Base-by-base conservation (phyloP, 2,329 filamentous ascomycete species). In the Alternaria sp. region DNA sequence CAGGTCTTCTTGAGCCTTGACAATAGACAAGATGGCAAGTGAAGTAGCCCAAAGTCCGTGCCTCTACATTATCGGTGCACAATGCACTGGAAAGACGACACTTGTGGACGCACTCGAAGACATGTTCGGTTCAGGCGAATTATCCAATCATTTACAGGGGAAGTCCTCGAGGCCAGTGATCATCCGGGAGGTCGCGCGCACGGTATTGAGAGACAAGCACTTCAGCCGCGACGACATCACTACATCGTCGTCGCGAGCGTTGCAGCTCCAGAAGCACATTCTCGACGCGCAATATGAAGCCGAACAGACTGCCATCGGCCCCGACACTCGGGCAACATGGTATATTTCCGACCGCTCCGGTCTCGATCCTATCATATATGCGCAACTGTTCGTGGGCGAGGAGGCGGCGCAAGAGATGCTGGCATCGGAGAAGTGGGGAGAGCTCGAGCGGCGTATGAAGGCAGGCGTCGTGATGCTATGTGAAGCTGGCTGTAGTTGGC, bases 61-160 rank as follows among this genome's bases (percentile, higher is more conserved):
- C 38, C 76, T 83, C 32, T 84, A 83, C 67, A 78, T 84, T 38
- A 72, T 82, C 30, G 81, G 82, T 3, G 77, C 82, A 3, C 81
- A 82, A 46, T 82, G 76, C 45, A 83, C 81, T 1, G 82, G 82
- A 38, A 84, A 83, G 63, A 83, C 80, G 2, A 83, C 82, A 0
- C 71, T 84, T 1, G 74, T 80, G 56, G 72, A 76, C 38, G 74
- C 74, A 1, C 69, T 83, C 2, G 66, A 69, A 25, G 54, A 28
- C 0, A 68, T 9, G 69, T 79, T 54, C 48, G 59, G 18, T 25
- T 32, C 22, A 38, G 20, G 16, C 18, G 54, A 27, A 27, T 27
- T 36, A 20, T 20, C 36, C 54, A 9, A 9, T 57, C 12, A 10
- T 8, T 20, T 38, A 27, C 20, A 34, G 10, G 22, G 32, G 20